These are phyloP conservation scores for Apophysomyces ossiformis DNA, from an alignment of 371 early-diverging fungal species.

Conservation along the genomic window DNA sequence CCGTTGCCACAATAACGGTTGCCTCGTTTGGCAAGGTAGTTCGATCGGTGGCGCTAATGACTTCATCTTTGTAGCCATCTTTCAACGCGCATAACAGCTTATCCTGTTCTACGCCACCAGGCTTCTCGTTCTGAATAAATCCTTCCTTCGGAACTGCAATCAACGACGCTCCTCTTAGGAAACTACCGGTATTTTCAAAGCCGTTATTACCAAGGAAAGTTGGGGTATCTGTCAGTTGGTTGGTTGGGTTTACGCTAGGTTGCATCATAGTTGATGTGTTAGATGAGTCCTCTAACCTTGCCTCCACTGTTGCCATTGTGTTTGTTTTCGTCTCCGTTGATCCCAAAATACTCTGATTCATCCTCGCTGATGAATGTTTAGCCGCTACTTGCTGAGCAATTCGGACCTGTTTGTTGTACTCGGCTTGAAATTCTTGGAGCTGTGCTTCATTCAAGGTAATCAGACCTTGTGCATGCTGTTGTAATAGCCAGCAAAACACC, in stretches of 20 bases:
- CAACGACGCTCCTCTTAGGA: background rate
- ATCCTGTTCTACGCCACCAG: background rate
- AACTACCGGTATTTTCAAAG: background rate
- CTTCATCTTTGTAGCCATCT: slow-evolving; percentile 50
- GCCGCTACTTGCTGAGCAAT: slow-evolving; percentile 24
- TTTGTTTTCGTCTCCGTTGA: background rate
- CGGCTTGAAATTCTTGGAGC: slow-evolving; percentile 1
- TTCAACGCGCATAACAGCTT: slow-evolving; percentile 26
- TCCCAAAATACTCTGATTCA: background rate
- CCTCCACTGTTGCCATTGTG: slow-evolving; percentile 15
- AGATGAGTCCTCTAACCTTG: slow-evolving; percentile 6
- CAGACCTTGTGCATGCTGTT: slow-evolving; percentile 35
- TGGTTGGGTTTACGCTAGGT: background rate
- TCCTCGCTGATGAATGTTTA: background rate
- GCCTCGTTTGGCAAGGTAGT: background rate
- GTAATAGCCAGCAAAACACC: slow-evolving; percentile 36
- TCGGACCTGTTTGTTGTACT: slow-evolving; percentile 36
- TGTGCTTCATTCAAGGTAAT: slow-evolving; percentile 16
- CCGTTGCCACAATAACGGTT: background rate
- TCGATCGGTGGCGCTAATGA: slow-evolving; percentile 8
- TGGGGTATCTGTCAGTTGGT: background rate
- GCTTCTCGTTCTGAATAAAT: background rate
- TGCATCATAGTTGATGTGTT: background rate
- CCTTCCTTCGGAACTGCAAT: background rate
- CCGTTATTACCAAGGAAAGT: background rate